These are phyloP conservation scores for Fusarium sp. DNA, from an alignment of 2,329 filamentous ascomycete species.

Conservation along the genomic window DNA sequence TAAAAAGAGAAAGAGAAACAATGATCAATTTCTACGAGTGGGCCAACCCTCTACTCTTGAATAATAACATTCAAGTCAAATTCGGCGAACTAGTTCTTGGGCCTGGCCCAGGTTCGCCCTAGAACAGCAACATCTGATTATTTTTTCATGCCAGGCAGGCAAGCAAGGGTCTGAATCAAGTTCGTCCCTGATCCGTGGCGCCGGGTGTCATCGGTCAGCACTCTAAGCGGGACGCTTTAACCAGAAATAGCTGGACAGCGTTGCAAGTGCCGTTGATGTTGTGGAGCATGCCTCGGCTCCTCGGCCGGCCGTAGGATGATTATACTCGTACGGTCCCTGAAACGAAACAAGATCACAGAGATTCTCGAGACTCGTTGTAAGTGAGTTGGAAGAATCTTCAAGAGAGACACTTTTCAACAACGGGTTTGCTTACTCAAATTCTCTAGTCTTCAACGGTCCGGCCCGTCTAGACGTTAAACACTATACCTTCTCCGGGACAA, in stretches of 20 bases:
- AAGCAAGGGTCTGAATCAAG: conserved; percentile 3
- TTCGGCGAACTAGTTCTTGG: neutral
- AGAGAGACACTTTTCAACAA: neutral
- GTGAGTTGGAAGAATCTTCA: neutral
- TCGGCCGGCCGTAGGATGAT: neutral
- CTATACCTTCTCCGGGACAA: conserved; percentile 6
- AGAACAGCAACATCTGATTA: neutral
- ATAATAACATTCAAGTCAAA: neutral
- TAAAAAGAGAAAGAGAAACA: conserved; percentile 1
- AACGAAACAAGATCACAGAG: neutral
- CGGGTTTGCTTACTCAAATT: neutral
- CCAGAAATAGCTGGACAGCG: conserved; percentile 6
- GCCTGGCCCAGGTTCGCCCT: neutral
- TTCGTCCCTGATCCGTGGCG: conserved; percentile 1
- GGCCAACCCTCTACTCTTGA: conserved; percentile 1
- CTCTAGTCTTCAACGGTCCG: conserved; percentile 22
- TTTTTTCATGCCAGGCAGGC: neutral
- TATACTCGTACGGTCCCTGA: neutral
- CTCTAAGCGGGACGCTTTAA: conserved; percentile 9
- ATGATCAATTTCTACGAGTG: neutral
- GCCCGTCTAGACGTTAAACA: conserved; percentile 19
- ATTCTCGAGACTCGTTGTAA: neutral
- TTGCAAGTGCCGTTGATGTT: neutral
- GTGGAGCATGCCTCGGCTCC: conserved; percentile 17
- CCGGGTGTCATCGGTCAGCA: conserved; percentile 18